A percentile compares a stretch with the other conserved stretches of the same genome.
These are phyloP conservation scores for Mycena sp. DNA, from an alignment of 1,284 basidiomycete species.

Conservation along the genomic window DNA sequence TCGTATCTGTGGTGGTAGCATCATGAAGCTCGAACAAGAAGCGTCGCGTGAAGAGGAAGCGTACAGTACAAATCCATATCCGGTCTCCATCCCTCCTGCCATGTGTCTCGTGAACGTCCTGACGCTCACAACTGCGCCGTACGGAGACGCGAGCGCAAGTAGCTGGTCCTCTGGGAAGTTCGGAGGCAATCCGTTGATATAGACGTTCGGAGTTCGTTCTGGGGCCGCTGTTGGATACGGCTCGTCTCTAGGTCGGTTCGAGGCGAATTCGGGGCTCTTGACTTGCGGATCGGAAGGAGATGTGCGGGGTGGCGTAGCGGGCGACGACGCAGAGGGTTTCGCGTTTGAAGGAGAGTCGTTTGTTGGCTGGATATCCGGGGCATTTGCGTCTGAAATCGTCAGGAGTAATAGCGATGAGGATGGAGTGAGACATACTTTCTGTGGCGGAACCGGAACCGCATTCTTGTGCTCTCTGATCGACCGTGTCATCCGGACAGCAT, in stretches of 20 bases:
- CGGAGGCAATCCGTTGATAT: constrained; percentile 73
- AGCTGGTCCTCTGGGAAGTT: constrained; percentile 70
- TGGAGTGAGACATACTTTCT: no score
- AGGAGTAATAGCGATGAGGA: no score
- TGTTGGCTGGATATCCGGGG: no score
- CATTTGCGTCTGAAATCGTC: no score
- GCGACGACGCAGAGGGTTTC: not conserved
- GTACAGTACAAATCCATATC: constrained; percentile 84
- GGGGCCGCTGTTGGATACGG: not conserved
- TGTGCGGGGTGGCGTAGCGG: not conserved
- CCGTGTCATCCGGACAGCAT: no score
- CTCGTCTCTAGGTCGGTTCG: not conserved
- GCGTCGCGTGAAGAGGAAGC: constrained; percentile 37
- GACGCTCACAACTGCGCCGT: constrained; percentile 66
- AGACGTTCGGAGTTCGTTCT: constrained; percentile 58
- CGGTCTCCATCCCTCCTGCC: constrained; percentile 62
- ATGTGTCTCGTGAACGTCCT: constrained; percentile 71
- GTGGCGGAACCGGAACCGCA: no score
- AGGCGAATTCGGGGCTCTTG: constrained; percentile 16
- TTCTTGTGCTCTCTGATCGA: no score
- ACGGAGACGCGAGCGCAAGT: constrained; percentile 61
- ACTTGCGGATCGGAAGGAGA: not conserved
- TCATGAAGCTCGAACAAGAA: constrained; percentile 5
- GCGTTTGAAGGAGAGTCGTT: no score
- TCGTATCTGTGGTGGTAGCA: constrained; percentile 63